phyloP scores from a whole-genome alignment of 2,329 filamentous ascomycete genomes.

The Chaetoscypha palmicola region DNA sequence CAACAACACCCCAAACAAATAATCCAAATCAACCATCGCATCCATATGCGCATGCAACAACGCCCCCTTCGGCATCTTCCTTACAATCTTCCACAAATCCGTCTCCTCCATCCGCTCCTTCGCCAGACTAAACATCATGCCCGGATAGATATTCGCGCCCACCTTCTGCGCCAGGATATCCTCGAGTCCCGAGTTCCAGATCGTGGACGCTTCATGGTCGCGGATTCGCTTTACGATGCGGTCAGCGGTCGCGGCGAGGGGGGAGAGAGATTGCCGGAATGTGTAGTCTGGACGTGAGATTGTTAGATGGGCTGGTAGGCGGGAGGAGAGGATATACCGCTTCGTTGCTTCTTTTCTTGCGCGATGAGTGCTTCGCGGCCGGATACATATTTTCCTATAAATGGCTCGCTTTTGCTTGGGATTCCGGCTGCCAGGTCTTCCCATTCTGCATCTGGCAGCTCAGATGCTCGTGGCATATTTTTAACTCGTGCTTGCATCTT shows the following conservation, averaged over 20 bases:
- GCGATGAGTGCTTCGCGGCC: conserved; percentile 69
- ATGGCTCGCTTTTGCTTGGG: conserved; percentile 57
- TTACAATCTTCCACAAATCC: conserved; percentile 77
- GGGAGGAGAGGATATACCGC: conserved; percentile 45
- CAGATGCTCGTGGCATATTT: conserved; percentile 27
- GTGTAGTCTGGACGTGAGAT: conserved; percentile 50
- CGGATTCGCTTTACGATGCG: conserved; percentile 75
- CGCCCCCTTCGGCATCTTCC: conserved; percentile 81
- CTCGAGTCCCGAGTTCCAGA: conserved; percentile 72
- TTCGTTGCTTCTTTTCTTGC: conserved; percentile 75
- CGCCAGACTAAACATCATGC: conserved; percentile 88
- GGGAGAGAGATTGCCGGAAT: conserved; percentile 69
- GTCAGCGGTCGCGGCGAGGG: conserved; percentile 70
- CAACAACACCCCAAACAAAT: conserved; percentile 66
- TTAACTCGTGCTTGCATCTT: conserved; percentile 22
- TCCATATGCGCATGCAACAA: conserved; percentile 83
- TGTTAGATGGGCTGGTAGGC: neutral
- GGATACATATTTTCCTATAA: conserved; percentile 74
- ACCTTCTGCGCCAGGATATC: conserved; percentile 57
- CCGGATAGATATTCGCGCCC: conserved; percentile 67
- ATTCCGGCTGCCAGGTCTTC: conserved; percentile 49
- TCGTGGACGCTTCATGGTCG: conserved; percentile 62
- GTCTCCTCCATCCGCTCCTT: conserved; percentile 82
- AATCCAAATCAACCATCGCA: conserved; percentile 85
- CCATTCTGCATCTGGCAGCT: conserved; percentile 48